A percentile compares a stretch with the other conserved stretches of the same genome.
Evolutionary conservation across 352 stramenopile species (phyloP).

Genomic region (Pythium scleroteichum): DNA sequence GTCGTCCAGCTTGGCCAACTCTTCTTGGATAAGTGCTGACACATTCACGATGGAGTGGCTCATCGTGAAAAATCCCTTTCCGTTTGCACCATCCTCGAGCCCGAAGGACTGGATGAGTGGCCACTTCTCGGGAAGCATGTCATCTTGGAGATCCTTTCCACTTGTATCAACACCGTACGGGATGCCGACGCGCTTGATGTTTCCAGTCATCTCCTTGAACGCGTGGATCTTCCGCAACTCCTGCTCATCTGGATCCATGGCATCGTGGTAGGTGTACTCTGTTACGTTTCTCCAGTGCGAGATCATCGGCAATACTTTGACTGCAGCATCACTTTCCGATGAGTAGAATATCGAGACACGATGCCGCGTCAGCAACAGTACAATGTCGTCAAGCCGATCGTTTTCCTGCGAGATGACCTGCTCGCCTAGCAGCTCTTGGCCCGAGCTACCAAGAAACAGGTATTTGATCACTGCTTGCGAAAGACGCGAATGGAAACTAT

Average conservation of each 20-base stretch:
- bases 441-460: conserved; percentile 66
- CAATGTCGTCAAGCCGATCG: conserved; percentile 67
- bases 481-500: conserved; percentile 62
- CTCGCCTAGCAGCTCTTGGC: conserved; percentile 71
- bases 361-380: conserved; percentile 54
- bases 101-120: conserved; percentile 73
- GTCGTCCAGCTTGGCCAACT: conserved; percentile 49
- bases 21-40: conserved; percentile 34
- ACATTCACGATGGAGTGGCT: conserved; percentile 67
- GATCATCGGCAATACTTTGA: conserved; percentile 67
- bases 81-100: conserved; percentile 37
- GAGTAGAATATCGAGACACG: conserved; percentile 62
- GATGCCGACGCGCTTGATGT: conserved; percentile 50
- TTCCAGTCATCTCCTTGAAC: conserved; percentile 63
- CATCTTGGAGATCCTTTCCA: conserved; percentile 41
- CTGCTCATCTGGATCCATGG: conserved; percentile 67
- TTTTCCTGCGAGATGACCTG: conserved; percentile 71
- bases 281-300: conserved; percentile 66
- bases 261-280: conserved; percentile 65
- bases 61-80: conserved; percentile 78
- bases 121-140: conserved; percentile 73
- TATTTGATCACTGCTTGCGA: conserved; percentile 77
- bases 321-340: conserved; percentile 58
- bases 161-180: conserved; percentile 45
- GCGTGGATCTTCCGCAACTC: conserved; percentile 66